Base-by-base conservation (phyloP, 345 rosid species). In the Eucalyptus pauciflora region DNA sequence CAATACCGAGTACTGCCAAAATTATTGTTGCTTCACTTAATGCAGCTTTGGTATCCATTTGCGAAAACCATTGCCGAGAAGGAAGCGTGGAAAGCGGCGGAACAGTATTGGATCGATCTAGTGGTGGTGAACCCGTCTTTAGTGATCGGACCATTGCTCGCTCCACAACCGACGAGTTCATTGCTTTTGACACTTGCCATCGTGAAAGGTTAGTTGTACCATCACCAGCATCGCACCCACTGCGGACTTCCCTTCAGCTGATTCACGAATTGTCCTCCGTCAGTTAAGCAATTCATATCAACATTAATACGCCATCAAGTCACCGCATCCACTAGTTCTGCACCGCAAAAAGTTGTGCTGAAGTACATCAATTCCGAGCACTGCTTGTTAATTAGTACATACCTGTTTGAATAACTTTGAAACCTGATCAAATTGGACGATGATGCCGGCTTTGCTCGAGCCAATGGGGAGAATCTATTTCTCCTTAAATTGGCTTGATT, bases 1-100 rank as follows among this genome's bases (percentile, higher is more conserved):
- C 14, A 1, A 18, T 37, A 18, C 46, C 10, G 83, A 37, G 46
- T 24, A 45, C 7, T 45, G 18, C 37, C 1, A 54, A 56, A 10
- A 71, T 14, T 71, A 41, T 41, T 86, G 86, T 29, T 29, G 79
- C 8, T 50, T 69, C 71, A 13, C n/a, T 31, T 80, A 46, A 54
- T 49, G 92, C 92, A 97, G 99, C 97, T 96, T 2, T 96, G 98
- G 97, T 97, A 97, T 69, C 95, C 95, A 2, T 98, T 95, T 89
- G 98, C 98, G 64, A 97, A 98, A 94, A 98, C 99, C 7, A 29
- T 90, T 8, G 97, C 91, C 0, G 99, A 96, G 93, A 91, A 90
- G 91, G 98, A 98, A 80, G 99, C 99, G 13, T 97, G 99, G 99
- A 94, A 90, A 87, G 87, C 93, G n/a, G 97, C 99, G 11, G 81